Percentiles rank a stretch among this genome's conserved stretches.
Evolutionary conservation across 805 yeast species (phyloP).

Genomic region (Lipomyces anomalus): DNA sequence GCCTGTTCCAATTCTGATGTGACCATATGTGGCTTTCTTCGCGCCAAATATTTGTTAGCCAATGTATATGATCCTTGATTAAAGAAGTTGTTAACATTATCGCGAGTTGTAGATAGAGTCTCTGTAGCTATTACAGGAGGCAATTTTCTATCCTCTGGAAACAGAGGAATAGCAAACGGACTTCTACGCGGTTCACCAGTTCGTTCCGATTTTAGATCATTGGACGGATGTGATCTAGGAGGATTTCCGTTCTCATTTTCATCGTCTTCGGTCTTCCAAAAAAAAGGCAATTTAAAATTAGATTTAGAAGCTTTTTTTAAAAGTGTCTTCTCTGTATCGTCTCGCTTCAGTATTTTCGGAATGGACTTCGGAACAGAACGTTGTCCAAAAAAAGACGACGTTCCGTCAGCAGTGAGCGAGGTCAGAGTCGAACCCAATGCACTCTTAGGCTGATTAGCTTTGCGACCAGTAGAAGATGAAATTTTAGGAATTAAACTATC

Average conservation of each 20-base stretch:
- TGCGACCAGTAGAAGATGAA: no score
- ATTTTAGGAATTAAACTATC: no score
- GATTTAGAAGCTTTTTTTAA: slow-evolving; percentile 5
- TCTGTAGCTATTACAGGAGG: slow-evolving; percentile 12
- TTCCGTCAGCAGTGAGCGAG: no score
- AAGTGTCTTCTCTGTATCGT: not conserved
- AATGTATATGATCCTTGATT: no score
- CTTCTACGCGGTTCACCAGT: slow-evolving; percentile 5
- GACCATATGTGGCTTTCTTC: no score
- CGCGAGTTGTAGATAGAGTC: not conserved
- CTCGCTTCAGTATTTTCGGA: no score
- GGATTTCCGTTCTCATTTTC: slow-evolving; percentile 19
- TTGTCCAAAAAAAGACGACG: no score
- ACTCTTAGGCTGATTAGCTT: no score
- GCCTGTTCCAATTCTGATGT: no score
- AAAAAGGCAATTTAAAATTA: slow-evolving; percentile 20
- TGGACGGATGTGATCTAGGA: not conserved
- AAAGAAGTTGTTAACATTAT: slow-evolving; percentile 2
- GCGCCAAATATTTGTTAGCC: no score
- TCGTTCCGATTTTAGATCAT: slow-evolving; percentile 1
- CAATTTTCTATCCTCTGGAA: slow-evolving; percentile 17
- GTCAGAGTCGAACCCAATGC: no score
- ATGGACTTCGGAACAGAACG: no score
- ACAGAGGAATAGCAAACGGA: slow-evolving; percentile 15
- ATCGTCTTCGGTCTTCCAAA: slow-evolving; percentile 24